Evolutionary conservation across 1,139 yeast genomes (phyloP).

Genomic region (Nadsonia starkeyi-henricii): DNA sequence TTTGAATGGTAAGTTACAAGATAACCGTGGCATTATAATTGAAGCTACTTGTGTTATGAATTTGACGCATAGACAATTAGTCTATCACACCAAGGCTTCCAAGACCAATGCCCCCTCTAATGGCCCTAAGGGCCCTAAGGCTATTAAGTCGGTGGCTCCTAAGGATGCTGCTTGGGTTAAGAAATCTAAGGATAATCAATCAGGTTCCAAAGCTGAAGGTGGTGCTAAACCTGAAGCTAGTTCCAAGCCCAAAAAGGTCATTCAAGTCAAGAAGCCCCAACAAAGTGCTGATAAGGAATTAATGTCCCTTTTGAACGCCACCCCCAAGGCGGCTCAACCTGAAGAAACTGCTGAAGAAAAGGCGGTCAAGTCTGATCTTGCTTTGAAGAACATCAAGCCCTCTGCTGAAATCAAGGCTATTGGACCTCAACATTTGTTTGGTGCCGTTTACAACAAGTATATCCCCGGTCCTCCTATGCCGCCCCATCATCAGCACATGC

Average conservation of each 20-base stretch:
- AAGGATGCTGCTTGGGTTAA: constrained; percentile 2
- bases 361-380: constrained; percentile 6
- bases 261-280: neutral
- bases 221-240: neutral
- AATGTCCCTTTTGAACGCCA: neutral
- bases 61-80: constrained; percentile 56
- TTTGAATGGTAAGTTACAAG: constrained; percentile 59
- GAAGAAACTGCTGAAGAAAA: constrained; percentile 10
- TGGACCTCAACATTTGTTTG: constrained; percentile 4
- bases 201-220: neutral
- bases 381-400: constrained; percentile 5
- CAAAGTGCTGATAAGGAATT: neutral
- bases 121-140: neutral
- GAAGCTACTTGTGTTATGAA: constrained; percentile 77
- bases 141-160: neutral
- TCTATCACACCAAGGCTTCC: constrained; percentile 33
- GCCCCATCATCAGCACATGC: constrained; percentile 4
- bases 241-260: neutral
- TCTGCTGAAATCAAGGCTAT: constrained; percentile 3
- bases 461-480: constrained; percentile 3
- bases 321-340: constrained; percentile 4
- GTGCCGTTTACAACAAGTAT: constrained; percentile 6
- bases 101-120: constrained; percentile 8
- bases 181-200: neutral
- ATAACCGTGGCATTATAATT: constrained; percentile 72